These are phyloP conservation scores for Cryptococcus jaspeensis DNA, from an alignment of 1,284 basidiomycete genomes.

Conservation along the genomic window DNA sequence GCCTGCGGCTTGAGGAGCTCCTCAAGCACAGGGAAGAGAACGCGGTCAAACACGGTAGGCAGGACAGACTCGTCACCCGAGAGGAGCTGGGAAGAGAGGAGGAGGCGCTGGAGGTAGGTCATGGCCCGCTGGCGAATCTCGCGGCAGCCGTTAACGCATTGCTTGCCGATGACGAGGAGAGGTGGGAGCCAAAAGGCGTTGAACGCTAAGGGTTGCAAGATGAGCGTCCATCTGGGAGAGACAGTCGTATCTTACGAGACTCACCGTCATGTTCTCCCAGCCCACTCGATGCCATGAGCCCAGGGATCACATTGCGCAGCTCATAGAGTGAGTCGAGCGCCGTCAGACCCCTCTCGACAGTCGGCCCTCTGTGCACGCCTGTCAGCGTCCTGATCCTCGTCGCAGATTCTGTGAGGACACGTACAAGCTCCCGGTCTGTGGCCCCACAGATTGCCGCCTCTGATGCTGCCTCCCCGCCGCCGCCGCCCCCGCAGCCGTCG, in stretches of 20 bases:
- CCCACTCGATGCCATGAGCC: conserved; percentile 57
- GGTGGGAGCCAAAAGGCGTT: conserved; percentile 76
- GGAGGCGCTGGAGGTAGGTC: conserved; percentile 77
- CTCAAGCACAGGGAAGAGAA: conserved; percentile 89
- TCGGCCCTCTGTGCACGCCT: conserved; percentile 60
- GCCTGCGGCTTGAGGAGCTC: conserved; percentile 85
- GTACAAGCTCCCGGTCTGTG: conserved; percentile 39
- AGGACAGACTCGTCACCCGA: conserved; percentile 61
- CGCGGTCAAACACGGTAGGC: conserved; percentile 80
- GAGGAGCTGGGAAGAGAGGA: conserved; percentile 75
- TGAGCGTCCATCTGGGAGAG: conserved; percentile 3
- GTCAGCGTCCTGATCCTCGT: neutral
- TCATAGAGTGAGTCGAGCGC: conserved; percentile 78
- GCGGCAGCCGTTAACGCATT: conserved; percentile 79
- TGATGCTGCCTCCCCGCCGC: conserved; percentile 59
- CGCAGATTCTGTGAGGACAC: conserved; percentile 11
- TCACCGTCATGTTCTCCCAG: conserved; percentile 36
- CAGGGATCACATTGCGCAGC: conserved; percentile 64
- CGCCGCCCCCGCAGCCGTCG: conserved; percentile 64
- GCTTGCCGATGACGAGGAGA: conserved; percentile 72
- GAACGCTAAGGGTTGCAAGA: conserved; percentile 62
- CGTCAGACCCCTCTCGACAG: conserved; percentile 73
- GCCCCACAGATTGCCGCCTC: conserved; percentile 28
- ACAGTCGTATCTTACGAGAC: conserved; percentile 8
- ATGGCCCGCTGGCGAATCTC: conserved; percentile 84